Evolutionary conservation across 139 green algal genomes (phyloP), one percentile per base, ranked within the genome.

Genomic region (Chlorella sp.): DNA sequence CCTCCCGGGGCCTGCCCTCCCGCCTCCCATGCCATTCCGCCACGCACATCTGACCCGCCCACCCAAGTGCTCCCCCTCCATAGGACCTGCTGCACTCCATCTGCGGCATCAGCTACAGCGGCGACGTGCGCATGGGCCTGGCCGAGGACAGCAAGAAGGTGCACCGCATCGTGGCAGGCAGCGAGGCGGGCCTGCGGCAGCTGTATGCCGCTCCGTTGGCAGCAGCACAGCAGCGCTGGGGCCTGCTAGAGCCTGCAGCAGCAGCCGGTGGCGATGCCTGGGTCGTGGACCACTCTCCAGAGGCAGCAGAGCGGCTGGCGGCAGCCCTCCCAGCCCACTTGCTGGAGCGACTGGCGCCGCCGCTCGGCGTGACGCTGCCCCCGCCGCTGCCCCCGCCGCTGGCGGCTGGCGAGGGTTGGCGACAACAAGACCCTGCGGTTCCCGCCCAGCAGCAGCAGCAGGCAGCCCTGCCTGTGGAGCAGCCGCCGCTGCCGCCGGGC

Each of bases 71-170:
- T n/a, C n/a, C n/a, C 44, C 44, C 44, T 51, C 44, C 44, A 6
- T 51, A 93, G 91, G 91, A 97, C 25, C 81, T 98, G 75, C 89
- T 94, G 36, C 60, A 70, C n/a, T 79, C 83, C 20, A 86, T 98
- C 0, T 94, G 91, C 55, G 89, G 85, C 28, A 87, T 98, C 38
- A 97, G 92, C 36, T 98, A 98, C 87, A 73, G 79, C 20, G 96
- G 96, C 1, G 96, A 98, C 84, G 81, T 98, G 23, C 91, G 81
- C 55, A 93, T 97, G 92, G 87, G 88, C 26, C 70, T 97, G 47
- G 94, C 96, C 12, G 96, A 98, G 88, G 96, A 98, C 89, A 89
- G 82, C 26, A 67, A 64, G 41, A 98, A 98, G 89, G 92, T 97
- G 64, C 84, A 92, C 26, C 88, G 92, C 78, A 96, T 97, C 39